Evolutionary conservation across 2,329 filamentous ascomycete species (phyloP).

Genomic region (Microdochium nivale): DNA sequence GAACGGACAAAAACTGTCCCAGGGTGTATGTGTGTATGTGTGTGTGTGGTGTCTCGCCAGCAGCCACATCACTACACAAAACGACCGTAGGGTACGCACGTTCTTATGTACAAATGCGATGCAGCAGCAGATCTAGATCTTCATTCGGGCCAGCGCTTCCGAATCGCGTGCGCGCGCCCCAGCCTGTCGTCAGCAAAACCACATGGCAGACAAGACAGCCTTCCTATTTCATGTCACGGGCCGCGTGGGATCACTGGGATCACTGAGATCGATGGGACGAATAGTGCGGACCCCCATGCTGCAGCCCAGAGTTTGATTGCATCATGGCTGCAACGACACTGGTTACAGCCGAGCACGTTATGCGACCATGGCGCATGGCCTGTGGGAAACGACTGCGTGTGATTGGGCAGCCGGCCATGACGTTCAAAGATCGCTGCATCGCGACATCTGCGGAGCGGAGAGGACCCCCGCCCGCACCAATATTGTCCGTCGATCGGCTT

Average conservation of each 20-base stretch:
- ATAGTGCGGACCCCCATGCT: too few relatives aligned
- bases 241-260: too few relatives aligned
- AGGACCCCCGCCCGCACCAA: not conserved
- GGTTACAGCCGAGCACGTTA: not conserved
- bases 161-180: not conserved
- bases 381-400: not conserved
- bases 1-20: too few relatives aligned
- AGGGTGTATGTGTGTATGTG: too few relatives aligned
- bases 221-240: too few relatives aligned
- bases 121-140: not conserved
- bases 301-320: not conserved
- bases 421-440: not conserved
- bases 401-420: not conserved
- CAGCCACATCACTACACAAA: too few relatives aligned
- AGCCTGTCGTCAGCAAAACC: not conserved
- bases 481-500: too few relatives aligned
- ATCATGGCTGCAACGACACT: not conserved
- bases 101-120: not conserved
- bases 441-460: not conserved
- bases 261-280: too few relatives aligned
- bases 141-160: not conserved
- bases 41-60: too few relatives aligned
- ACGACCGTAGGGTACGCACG: too few relatives aligned
- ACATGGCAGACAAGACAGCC: not conserved
- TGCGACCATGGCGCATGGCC: not conserved